These are phyloP conservation scores for Wickerhamomyces strasburgensis DNA, from an alignment of 805 yeast genomes.

Conservation along the genomic window DNA sequence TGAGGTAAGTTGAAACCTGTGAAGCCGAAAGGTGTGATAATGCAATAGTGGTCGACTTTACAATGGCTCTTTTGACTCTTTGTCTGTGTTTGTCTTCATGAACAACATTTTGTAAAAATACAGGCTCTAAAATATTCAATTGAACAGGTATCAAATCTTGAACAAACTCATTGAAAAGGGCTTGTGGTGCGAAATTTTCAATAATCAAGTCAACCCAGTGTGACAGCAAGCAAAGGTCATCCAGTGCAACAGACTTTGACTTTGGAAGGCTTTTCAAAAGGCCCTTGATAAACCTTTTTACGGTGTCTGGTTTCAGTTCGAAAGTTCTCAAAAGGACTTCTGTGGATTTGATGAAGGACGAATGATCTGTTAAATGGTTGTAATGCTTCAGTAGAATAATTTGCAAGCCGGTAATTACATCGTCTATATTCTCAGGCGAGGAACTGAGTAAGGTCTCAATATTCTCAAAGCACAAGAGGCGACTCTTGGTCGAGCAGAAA, in stretches of 20 bases:
- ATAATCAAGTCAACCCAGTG: conserved; percentile 47
- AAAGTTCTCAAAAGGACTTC: conserved; percentile 10
- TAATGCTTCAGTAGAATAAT: conserved; percentile 16
- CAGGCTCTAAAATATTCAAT: conserved; percentile 24
- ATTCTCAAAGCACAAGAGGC: conserved; percentile 20
- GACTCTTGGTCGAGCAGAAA: conserved; percentile 16
- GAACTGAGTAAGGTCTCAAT: conserved; percentile 4
- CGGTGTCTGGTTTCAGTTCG: conserved; percentile 8
- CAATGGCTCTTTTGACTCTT: conserved; percentile 33
- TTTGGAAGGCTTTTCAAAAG: conserved; percentile 28
- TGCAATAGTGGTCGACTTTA: conserved; percentile 26
- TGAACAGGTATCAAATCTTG: conserved; percentile 32
- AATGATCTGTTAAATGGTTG: conserved; percentile 10
- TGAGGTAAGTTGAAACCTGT: conserved; percentile 13
- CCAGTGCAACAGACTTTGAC: conserved; percentile 40
- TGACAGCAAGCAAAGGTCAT: conserved; percentile 53
- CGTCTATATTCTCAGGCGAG: conserved; percentile 4
- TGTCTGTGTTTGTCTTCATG: conserved; percentile 34
- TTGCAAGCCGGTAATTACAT: conserved; percentile 16
- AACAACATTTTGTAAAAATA: conserved; percentile 15
- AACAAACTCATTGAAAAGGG: conserved; percentile 25
- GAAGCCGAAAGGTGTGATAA: conserved; percentile 21
- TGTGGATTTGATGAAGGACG: conserved; percentile 8
- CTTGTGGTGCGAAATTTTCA: conserved; percentile 24
- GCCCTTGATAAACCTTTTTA: conserved; percentile 18